These are phyloP conservation scores for Croton setiger DNA, from an alignment of 441 rosid species.

Conservation along the genomic window DNA sequence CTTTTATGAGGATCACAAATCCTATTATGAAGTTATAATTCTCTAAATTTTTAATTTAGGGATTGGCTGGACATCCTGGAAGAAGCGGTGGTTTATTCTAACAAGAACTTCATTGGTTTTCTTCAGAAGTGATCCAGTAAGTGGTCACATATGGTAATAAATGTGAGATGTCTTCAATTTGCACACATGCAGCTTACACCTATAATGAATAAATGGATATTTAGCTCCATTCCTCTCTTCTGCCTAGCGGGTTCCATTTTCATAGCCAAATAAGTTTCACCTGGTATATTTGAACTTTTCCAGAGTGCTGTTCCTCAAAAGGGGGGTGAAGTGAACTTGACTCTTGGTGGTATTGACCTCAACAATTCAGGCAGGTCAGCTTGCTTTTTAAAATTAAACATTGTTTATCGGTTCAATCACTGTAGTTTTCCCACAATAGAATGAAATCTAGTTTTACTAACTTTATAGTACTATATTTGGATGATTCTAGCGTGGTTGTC, in stretches of 20 bases:
- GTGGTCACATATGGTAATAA: slow-evolving; percentile 27
- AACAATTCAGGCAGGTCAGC: slow-evolving; percentile 99
- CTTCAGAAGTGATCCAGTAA: slow-evolving; percentile 98
- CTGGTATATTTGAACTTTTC: slow-evolving; percentile 24
- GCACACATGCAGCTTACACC: background rate
- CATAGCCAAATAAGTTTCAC: slow-evolving; percentile 24
- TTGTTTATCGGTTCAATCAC: background rate
- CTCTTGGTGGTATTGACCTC: slow-evolving; percentile 99
- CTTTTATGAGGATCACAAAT: background rate
- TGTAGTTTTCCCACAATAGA: slow-evolving; percentile 18
- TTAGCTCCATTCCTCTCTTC: background rate
- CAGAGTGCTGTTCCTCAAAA: slow-evolving; percentile 83
- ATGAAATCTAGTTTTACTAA: slow-evolving; percentile 31
- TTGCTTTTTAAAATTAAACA: slow-evolving; percentile 37
- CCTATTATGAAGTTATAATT: slow-evolving; percentile 7
- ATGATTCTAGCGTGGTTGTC: slow-evolving; percentile 75
- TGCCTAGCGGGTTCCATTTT: background rate
- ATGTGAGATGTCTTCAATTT: slow-evolving; percentile 1
- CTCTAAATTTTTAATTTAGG: slow-evolving; percentile 36
- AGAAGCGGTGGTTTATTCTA: slow-evolving; percentile 97
- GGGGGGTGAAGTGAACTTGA: slow-evolving; percentile 93
- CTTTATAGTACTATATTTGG: slow-evolving; percentile 24
- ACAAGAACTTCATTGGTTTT: slow-evolving; percentile 93
- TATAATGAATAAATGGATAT: background rate
- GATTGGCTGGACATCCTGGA: slow-evolving; percentile 99